Evolutionary conservation across 2,329 filamentous ascomycete genomes (phyloP).

Genomic region (Penicillium aurantiogriseum): DNA sequence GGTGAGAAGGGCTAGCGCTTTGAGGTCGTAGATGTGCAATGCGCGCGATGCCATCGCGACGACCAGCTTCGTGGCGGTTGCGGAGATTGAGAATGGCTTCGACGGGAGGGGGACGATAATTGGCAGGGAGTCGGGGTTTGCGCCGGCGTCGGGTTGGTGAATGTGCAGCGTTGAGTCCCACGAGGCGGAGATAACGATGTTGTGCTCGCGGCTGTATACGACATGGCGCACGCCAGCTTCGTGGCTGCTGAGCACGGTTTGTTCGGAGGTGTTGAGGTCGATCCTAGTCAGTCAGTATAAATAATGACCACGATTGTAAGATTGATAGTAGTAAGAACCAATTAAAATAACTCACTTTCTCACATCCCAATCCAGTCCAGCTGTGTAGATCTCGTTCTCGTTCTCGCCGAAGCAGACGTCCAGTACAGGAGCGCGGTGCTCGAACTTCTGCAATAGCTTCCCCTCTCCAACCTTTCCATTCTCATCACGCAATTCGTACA

Average conservation of each 20-base stretch:
- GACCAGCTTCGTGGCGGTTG: slow-evolving; percentile 80
- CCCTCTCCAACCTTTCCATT: slow-evolving; percentile 57
- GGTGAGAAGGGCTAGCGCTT: slow-evolving; percentile 58
- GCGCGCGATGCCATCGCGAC: slow-evolving; percentile 93
- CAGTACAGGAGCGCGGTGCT: slow-evolving; percentile 80
- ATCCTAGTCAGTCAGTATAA: slow-evolving; percentile 49
- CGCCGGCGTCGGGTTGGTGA: slow-evolving; percentile 56
- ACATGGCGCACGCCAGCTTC: slow-evolving; percentile 76
- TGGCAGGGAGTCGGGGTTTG: slow-evolving; percentile 54
- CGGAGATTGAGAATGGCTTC: slow-evolving; percentile 82
- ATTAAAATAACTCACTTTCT: slow-evolving; percentile 56
- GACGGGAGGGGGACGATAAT: slow-evolving; percentile 70
- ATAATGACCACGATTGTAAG: slow-evolving; percentile 51
- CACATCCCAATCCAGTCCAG: slow-evolving; percentile 83
- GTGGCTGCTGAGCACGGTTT: slow-evolving; percentile 76
- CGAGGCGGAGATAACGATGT: slow-evolving; percentile 80
- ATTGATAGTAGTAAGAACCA: slow-evolving; percentile 53
- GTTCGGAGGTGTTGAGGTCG: slow-evolving; percentile 68
- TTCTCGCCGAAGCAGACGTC: slow-evolving; percentile 86
- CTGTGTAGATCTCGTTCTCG: slow-evolving; percentile 81
- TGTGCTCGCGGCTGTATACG: slow-evolving; percentile 73
- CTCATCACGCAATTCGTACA: slow-evolving; percentile 70
- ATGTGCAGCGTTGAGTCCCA: slow-evolving; percentile 93
- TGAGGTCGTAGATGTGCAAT: slow-evolving; percentile 92
- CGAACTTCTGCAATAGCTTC: slow-evolving; percentile 68